Base-by-base conservation (phyloP, 2,329 filamentous ascomycete species). In the Mycocentrospora acerina region DNA sequence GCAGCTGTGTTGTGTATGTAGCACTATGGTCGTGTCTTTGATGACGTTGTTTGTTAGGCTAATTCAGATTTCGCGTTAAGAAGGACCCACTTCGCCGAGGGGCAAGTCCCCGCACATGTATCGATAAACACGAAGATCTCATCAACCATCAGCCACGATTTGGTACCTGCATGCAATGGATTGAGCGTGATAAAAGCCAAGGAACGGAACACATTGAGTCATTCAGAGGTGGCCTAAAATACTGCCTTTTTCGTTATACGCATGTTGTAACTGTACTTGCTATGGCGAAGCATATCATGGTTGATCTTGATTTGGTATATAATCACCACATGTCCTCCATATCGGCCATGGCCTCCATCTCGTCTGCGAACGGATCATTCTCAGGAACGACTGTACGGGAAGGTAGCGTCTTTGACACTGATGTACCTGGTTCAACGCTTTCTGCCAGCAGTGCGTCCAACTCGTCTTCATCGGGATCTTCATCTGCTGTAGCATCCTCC, bases 381-480 rank as follows among this genome's bases (percentile, higher is more conserved):
- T 57, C 46, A 7, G 33, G 24, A 6, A 35, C 29, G 22, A 37
- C 40, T 16, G 46, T 37, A 12, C 38, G 48, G 15, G 38, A 37
- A 26, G 42, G 44, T 1, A 51, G 28, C 19, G 40, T 36, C 13
- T 34, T 48, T 32, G 44, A 27, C 32, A 42, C 17, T 32, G 40
- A 35, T 19, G 29, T 24, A 19, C 32, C 38, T 7, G 40, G 25
- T n/a, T 38, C 39, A 35, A 39, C 52, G 37, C 73, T 71, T 44
- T 79, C 77, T 19, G 72, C 74, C 35, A 82, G 66, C 18, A 82
- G 62, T 19, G 73, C 73, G 50, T 81, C 78, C 14, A 82, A 57
- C 35, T 77, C 75, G 44, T 76, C 69, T 24, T 69, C 68, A 38
- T 80, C 76, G 10, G 79, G 68, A 25, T 72, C 68, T 11, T 48